Evolutionary conservation across 73 alveolate genomes (phyloP).

Genomic region (Stentor roeselii): DNA sequence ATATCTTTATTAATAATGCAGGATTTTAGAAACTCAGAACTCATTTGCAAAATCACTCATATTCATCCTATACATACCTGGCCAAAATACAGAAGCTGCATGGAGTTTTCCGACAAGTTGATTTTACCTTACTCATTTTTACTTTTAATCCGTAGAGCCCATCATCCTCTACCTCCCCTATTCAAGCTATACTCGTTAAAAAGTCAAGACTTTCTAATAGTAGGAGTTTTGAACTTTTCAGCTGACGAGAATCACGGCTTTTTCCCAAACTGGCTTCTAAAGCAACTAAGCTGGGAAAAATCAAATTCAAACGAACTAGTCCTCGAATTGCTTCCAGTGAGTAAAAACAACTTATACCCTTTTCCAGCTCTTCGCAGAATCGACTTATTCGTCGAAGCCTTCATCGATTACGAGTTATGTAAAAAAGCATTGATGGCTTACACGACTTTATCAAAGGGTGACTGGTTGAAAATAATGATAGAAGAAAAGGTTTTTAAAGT

Average conservation of each 20-base stretch:
- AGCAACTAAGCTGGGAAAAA: not conserved
- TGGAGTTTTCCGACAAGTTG: not conserved
- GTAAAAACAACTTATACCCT: not conserved
- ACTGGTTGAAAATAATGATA: not conserved
- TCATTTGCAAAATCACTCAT: not conserved
- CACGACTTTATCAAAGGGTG: not conserved
- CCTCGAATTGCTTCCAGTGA: not conserved
- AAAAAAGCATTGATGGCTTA: not conserved
- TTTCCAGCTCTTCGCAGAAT: not conserved
- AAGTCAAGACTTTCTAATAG: not conserved
- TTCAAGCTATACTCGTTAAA: not conserved
- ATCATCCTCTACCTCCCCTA: conserved; percentile 1
- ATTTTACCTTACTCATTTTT: not conserved
- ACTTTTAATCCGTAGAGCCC: not conserved
- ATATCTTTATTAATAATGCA: not conserved
- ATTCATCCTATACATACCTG: not conserved
- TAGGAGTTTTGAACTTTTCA: not conserved
- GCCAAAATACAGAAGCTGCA: not conserved
- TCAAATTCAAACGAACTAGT: not conserved
- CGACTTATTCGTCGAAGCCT: not conserved
- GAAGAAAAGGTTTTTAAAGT: not conserved
- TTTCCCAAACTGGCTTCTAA: not conserved
- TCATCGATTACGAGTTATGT: not conserved
- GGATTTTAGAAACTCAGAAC: not conserved
- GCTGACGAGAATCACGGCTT: not conserved